Evolutionary conservation across 257 asterid genomes (phyloP).

Genomic region (Hygrophila difformis): DNA sequence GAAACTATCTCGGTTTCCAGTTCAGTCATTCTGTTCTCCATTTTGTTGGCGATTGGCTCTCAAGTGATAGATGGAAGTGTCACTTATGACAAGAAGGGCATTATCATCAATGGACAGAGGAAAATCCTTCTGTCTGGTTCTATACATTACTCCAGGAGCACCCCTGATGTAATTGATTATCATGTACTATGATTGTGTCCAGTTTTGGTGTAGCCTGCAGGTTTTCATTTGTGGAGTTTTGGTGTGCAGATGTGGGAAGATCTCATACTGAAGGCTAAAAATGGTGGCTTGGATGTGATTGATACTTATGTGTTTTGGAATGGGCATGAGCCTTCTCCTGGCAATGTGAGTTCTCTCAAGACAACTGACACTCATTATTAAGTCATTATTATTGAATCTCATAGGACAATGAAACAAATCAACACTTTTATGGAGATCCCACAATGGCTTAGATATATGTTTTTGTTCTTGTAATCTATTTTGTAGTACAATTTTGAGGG

Average conservation of each 20-base stretch:
- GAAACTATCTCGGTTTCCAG: conserved; percentile 39
- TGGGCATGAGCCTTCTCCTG: conserved; percentile 62
- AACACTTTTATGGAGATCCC: too few species aligned
- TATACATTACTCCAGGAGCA: conserved; percentile 69
- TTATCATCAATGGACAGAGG: conserved; percentile 48
- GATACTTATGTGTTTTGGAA: conserved; percentile 72
- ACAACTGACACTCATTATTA: too few species aligned
- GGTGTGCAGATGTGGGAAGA: conserved; percentile 67
- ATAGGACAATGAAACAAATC: too few species aligned
- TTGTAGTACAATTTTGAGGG: conserved; percentile 54
- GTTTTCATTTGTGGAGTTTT: neutral
- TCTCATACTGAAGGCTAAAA: conserved; percentile 50
- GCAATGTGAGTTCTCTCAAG: conserved; percentile 40
- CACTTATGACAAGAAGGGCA: conserved; percentile 46
- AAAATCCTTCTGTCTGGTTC: conserved; percentile 68
- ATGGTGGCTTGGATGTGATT: conserved; percentile 61
- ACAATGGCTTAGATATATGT: too few species aligned
- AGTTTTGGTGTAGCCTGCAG: too few species aligned
- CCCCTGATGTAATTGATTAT: conserved; percentile 39
- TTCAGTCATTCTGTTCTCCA: conserved; percentile 17
- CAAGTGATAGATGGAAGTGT: conserved; percentile 31
- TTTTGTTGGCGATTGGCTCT: conserved; percentile 28
- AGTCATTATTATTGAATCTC: too few species aligned
- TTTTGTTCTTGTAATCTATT: neutral
- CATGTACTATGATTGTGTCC: too few species aligned